Percentiles rank a stretch among this genome's conserved stretches.
Conservation (phyloP, 179 eudicot species). For the Silene coronaria region DNA sequence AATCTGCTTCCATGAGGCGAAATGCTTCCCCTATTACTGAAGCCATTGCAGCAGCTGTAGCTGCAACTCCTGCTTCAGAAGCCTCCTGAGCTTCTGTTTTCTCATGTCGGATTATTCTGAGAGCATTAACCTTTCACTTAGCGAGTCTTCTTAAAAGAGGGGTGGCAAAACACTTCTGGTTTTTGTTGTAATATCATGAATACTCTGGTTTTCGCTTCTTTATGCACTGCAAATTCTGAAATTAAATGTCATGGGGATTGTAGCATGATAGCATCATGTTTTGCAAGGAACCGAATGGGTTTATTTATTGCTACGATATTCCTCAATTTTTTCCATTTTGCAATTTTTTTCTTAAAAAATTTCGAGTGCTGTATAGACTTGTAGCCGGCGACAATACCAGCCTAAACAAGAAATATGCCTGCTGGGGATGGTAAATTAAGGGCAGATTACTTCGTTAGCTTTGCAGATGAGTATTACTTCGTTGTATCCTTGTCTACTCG, state of each 20-base stretch:
- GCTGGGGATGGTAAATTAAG: too few relatives aligned
- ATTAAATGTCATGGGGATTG: slow-evolving; percentile 13
- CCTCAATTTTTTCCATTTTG: neutral
- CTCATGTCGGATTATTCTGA: slow-evolving; percentile 19
- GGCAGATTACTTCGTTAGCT: too few relatives aligned
- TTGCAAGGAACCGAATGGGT: neutral
- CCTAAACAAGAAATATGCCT: too few relatives aligned
- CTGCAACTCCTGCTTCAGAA: slow-evolving; percentile 54
- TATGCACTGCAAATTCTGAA: slow-evolving; percentile 12
- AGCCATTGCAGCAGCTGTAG: slow-evolving; percentile 42
- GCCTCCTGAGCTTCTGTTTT: slow-evolving; percentile 33
- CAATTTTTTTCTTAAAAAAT: too few relatives aligned
- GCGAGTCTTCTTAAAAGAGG: slow-evolving; percentile 20
- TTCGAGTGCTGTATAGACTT: neutral
- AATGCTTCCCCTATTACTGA: slow-evolving; percentile 32
- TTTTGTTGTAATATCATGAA: slow-evolving; percentile 20
- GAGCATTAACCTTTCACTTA: slow-evolving; percentile 17
- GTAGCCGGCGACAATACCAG: too few relatives aligned
- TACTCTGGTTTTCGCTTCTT: slow-evolving; percentile 23
- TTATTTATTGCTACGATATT: too few relatives aligned
- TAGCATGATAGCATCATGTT: neutral
- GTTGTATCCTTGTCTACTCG: neutral
- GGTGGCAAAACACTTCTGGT: slow-evolving; percentile 16
- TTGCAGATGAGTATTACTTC: too few relatives aligned
- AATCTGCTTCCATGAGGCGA: slow-evolving; percentile 84